Evolutionary conservation across 441 rosid genomes (phyloP).

Genomic region (Euphorbia celastroides): DNA sequence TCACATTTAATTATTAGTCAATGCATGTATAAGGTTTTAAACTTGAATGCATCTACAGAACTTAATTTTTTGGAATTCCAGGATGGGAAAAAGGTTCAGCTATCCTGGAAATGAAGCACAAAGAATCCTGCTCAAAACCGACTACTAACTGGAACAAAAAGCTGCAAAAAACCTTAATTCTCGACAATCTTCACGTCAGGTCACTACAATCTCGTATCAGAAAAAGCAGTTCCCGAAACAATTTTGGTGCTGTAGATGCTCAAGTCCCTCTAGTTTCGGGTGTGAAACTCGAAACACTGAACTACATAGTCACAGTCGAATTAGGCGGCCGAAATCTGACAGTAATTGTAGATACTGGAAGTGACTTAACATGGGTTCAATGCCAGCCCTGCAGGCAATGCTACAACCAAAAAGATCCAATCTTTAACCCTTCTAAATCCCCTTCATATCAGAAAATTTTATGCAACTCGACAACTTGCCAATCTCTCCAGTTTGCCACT

Average conservation of each 20-base stretch:
- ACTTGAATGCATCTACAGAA: no score
- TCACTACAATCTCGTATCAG: conserved; percentile 50
- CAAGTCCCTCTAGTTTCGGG: conserved; percentile 66
- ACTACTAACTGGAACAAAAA: conserved; percentile 47
- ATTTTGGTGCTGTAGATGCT: conserved; percentile 25
- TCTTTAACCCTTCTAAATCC: conserved; percentile 63
- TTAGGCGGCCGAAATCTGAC: conserved; percentile 55
- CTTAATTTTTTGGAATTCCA: conserved; percentile 16
- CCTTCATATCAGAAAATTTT: conserved; percentile 44
- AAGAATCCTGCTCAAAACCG: conserved; percentile 44
- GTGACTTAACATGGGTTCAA: conserved; percentile 95
- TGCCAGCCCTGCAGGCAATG: conserved; percentile 80
- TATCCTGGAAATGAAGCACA: conserved; percentile 79
- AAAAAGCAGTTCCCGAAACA: conserved; percentile 20
- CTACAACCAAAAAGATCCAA: conserved; percentile 66
- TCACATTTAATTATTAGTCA: neutral
- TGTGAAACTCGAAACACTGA: conserved; percentile 51
- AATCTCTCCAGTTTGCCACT: conserved; percentile 42
- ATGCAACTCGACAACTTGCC: conserved; percentile 70
- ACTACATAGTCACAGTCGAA: conserved; percentile 66
- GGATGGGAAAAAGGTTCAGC: conserved; percentile 52
- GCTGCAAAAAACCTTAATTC: conserved; percentile 41
- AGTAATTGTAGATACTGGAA: conserved; percentile 85
- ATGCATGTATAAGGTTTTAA: no score
- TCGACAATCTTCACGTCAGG: conserved; percentile 47